Conservation (phyloP, 371 early-diverging fungal genomes). For the Actinomortierella ambigua region DNA sequence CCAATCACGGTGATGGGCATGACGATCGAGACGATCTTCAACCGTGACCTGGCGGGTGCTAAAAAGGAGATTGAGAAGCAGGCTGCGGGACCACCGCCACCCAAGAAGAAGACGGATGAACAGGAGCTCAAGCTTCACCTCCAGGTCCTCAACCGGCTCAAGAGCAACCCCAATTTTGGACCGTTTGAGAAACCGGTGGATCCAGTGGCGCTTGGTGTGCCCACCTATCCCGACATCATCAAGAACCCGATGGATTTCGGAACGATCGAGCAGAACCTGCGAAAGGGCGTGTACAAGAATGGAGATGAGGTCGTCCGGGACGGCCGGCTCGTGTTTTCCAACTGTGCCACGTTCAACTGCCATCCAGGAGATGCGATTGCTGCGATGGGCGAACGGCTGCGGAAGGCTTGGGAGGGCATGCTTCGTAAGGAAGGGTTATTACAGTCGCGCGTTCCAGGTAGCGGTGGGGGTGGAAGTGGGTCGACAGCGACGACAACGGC, state of each 20-base stretch:
- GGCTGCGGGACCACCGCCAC: conserved; percentile 9
- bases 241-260: conserved; percentile 97
- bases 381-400: conserved; percentile 26
- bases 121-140: conserved; percentile 30
- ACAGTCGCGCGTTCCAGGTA: no score
- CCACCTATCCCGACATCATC: conserved; percentile 84
- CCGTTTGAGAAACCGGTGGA: conserved; percentile 74
- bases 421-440: conserved; percentile 33
- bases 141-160: conserved; percentile 47
- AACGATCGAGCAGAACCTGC: conserved; percentile 82
- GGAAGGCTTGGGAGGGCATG: conserved; percentile 32
- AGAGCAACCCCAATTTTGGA: conserved; percentile 46
- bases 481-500: conserved; percentile 3
- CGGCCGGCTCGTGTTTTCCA: conserved; percentile 55
- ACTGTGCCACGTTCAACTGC: conserved; percentile 49
- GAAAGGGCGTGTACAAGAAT: conserved; percentile 47
- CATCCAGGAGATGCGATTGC: conserved; percentile 41
- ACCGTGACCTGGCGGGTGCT: conserved; percentile 54
- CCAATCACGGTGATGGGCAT: conserved; percentile 67
- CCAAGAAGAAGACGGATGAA: conserved; percentile 1
- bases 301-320: conserved; percentile 54
- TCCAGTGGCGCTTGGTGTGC: conserved; percentile 69
- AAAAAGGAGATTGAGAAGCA: conserved; percentile 30
- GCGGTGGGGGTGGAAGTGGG: no score
- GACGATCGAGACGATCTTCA: conserved; percentile 56